phyloP scores from a whole-genome alignment of 1,139 yeast genomes.

The Tardiomyces digboiensis region DNA sequence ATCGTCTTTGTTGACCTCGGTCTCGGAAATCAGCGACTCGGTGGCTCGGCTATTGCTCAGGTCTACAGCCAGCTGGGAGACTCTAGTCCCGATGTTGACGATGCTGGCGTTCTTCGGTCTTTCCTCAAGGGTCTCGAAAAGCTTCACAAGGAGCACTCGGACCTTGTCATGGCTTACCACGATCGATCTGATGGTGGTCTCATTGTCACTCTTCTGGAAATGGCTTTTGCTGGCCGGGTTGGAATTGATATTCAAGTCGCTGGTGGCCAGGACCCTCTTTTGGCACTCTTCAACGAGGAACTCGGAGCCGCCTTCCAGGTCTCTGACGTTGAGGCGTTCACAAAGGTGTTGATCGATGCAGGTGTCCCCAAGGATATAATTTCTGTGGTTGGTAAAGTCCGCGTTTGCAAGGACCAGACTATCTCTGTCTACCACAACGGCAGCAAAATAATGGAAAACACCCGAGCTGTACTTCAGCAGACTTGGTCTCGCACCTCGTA shows the following conservation, averaged over 20 bases:
- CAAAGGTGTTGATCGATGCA: conserved; percentile 40
- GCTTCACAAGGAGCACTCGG: conserved; percentile 54
- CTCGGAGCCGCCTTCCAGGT: conserved; percentile 96
- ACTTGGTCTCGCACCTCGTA: conserved; percentile 87
- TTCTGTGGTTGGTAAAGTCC: conserved; percentile 59
- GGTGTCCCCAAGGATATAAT: conserved; percentile 52
- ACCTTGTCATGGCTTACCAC: conserved; percentile 75
- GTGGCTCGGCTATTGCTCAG: conserved; percentile 95
- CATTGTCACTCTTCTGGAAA: conserved; percentile 74
- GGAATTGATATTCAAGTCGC: conserved; percentile 47
- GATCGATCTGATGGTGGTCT: conserved; percentile 98
- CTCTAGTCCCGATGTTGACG: conserved; percentile 75
- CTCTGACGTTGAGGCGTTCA: conserved; percentile 42
- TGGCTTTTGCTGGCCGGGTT: conserved; percentile 95
- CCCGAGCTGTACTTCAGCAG: conserved; percentile 69
- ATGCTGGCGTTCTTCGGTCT: conserved; percentile 49
- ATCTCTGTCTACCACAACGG: conserved; percentile 43
- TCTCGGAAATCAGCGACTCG: conserved; percentile 46
- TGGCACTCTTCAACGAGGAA: conserved; percentile 74
- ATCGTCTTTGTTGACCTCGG: conserved; percentile 80
- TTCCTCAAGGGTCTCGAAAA: conserved; percentile 61
- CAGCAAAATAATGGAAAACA: conserved; percentile 36
- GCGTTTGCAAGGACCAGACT: conserved; percentile 38
- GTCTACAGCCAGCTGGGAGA: conserved; percentile 84
- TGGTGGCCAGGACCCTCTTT: conserved; percentile 17